phyloP scores from a whole-genome alignment of 2,329 filamentous ascomycete species.

The Xylariaceae sp. region DNA sequence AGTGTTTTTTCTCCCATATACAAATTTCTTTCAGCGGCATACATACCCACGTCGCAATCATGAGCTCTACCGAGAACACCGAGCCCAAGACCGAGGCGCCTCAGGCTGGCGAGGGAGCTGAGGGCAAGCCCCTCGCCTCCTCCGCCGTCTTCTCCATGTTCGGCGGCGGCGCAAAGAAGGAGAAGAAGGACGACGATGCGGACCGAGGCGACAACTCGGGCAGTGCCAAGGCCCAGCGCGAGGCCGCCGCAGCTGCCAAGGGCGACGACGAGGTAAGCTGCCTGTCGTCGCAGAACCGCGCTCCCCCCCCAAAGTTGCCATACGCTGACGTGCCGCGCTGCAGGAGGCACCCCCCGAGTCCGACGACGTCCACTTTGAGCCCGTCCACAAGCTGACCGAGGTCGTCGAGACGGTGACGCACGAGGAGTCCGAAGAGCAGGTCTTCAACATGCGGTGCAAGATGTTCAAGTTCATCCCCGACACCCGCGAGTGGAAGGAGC shows the following conservation, averaged over 20 bases:
- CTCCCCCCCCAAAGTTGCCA: neutral
- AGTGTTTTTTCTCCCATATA: neutral
- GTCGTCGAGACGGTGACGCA: conserved; percentile 97
- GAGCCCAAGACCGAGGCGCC: conserved; percentile 49
- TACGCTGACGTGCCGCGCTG: neutral
- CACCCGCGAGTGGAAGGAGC: conserved; percentile 95
- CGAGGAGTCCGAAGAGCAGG: conserved; percentile 94
- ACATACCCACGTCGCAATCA: conserved; percentile 12
- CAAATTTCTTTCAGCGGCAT: neutral
- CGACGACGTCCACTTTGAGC: conserved; percentile 93
- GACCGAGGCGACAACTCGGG: conserved; percentile 82
- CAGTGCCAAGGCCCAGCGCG: conserved; percentile 72
- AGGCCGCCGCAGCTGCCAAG: conserved; percentile 51
- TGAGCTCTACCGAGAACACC: conserved; percentile 43
- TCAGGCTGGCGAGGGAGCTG: conserved; percentile 30
- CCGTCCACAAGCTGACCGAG: conserved; percentile 91
- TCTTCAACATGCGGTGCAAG: conserved; percentile 99
- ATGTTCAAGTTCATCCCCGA: conserved; percentile 97
- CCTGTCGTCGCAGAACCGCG: neutral
- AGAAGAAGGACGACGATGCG: conserved; percentile 79
- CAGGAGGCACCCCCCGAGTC: conserved; percentile 70
- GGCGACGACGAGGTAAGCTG: conserved; percentile 45
- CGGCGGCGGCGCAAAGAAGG: conserved; percentile 93
- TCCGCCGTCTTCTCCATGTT: conserved; percentile 95
- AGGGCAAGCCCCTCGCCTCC: conserved; percentile 39